Conservation (phyloP, 2,329 filamentous ascomycete genomes). For the Ophiostoma ulmi region DNA sequence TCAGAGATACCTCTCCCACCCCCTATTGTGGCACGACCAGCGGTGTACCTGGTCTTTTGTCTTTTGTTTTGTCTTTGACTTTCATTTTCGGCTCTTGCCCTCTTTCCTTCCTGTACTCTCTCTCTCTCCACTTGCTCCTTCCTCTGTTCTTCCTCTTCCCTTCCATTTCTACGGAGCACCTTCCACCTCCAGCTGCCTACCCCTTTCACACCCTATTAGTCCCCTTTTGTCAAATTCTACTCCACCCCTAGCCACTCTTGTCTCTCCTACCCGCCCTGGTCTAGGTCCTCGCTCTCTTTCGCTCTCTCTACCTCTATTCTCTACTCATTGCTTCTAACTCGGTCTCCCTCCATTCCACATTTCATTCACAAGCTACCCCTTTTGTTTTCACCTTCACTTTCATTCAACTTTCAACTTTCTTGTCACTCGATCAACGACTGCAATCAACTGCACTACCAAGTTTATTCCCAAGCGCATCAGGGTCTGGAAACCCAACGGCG, state of each 20-base stretch:
- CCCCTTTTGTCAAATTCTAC: conserved; percentile 19
- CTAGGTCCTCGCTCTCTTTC: conserved; percentile 15
- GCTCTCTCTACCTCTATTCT: background rate
- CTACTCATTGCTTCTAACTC: background rate
- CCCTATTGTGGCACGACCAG: conserved; percentile 24
- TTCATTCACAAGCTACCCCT: background rate
- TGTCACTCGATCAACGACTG: background rate
- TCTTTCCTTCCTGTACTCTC: conserved; percentile 9
- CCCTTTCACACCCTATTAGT: conserved; percentile 17
- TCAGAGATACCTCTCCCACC: conserved; percentile 16
- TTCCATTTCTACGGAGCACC: background rate
- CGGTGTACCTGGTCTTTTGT: conserved; percentile 17
- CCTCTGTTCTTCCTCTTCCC: conserved; percentile 6
- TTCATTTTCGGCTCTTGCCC: background rate
- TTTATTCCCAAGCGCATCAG: background rate
- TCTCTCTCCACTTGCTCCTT: conserved; percentile 19
- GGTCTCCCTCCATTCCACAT: conserved; percentile 9
- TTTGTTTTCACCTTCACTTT: background rate
- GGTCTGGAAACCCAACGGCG: conserved; percentile 13
- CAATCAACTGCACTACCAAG: background rate
- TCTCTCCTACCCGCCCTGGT: conserved; percentile 13
- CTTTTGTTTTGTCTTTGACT: too few relatives aligned
- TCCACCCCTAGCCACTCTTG: conserved; percentile 24
- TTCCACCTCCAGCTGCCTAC: background rate
- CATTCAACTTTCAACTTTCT: background rate